Base-by-base conservation (phyloP, 805 yeast species). In the Isabelozyma rhagii region DNA sequence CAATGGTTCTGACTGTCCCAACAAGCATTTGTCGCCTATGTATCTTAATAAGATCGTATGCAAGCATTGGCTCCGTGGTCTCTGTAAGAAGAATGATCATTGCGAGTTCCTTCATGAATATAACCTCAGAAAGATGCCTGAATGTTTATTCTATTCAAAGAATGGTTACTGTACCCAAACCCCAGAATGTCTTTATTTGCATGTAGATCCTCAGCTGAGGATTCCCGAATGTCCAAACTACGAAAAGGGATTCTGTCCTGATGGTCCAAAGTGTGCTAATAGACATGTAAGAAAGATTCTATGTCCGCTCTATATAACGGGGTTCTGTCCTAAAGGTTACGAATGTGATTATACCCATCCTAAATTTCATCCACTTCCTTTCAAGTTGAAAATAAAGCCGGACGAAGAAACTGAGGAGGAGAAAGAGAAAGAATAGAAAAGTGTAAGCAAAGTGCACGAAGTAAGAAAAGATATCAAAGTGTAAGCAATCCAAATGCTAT, bases 71-170 rank as follows among this genome's bases (percentile, higher is more conserved):
- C 80, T 94, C 36, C 81, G 97, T 56, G 99, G 99, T 0, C 79
- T 94, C 36, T 94, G 99, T 70, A 94, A 94, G 71, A 93, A 93
- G 74, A 96, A 96, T 46, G 96, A 91, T 58, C 89, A 89, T 56
- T 94, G 99, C 68, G 99, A 94, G 72, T 94, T 89, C 61, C 71
- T 94, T 43, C 99, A 94, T 68, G 99, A 94, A 64, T 92, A 92
- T 63, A 93, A 94, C 62, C 71, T 94, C 58, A 78, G 96, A 52
- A 90, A 89, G 68, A 93, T 94, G 96, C 98, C 98, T 3, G 99
- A 94, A 67, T 94, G 99, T 67, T 80, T 90, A 21, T 89, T 89
- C 67, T 93, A 81, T 67, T 78, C 90, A 42, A 85, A 89, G 64
- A 83, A 82, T 56, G 96, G 96, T 5, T 85, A 79, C 58, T 93